A percentile compares a stretch with the other conserved stretches of the same genome.
phyloP scores from a whole-genome alignment of 1,284 basidiomycete species.

The Ceratorhiza oryzae-sativae region DNA sequence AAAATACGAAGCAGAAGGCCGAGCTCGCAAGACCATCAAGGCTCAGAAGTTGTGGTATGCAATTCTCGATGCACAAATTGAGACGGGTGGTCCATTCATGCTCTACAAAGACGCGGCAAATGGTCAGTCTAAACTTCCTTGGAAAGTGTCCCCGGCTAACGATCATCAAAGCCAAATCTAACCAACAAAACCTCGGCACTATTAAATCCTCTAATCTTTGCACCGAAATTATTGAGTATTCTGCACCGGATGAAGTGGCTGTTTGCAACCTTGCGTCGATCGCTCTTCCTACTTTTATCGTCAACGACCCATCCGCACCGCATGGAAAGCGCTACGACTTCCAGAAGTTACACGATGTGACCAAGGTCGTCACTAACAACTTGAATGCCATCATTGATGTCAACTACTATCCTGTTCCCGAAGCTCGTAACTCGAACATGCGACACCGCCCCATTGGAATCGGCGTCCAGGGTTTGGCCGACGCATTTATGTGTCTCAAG shows the following conservation, averaged over 20 bases:
- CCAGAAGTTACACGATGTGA: conserved; percentile 91
- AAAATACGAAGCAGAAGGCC: conserved; percentile 91
- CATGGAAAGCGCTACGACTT: conserved; percentile 75
- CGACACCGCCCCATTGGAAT: conserved; percentile 98
- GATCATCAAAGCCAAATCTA: conserved; percentile 92
- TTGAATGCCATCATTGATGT: conserved; percentile 94
- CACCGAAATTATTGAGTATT: conserved; percentile 99
- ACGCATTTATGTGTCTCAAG: conserved; percentile 96
- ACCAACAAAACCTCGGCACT: conserved; percentile 98
- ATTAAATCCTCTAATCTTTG: conserved; percentile 99
- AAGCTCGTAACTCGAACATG: conserved; percentile 93
- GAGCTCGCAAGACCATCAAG: conserved; percentile 85
- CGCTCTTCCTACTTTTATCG: conserved; percentile 89
- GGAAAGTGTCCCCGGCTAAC: too few relatives aligned
- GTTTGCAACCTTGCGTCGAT: conserved; percentile 99
- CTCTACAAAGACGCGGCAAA: conserved; percentile 94
- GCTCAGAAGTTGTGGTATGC: conserved; percentile 99
- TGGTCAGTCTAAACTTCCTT: conserved; percentile 57
- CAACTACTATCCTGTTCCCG: conserved; percentile 93
- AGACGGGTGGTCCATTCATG: conserved; percentile 99
- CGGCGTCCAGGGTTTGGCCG: conserved; percentile 98
- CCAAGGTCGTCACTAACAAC: conserved; percentile 93
- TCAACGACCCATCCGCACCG: conserved; percentile 57
- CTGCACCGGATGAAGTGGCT: conserved; percentile 95
- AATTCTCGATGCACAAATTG: conserved; percentile 95